These are phyloP conservation scores for Colletotrichum liriopes DNA, from an alignment of 2,329 filamentous ascomycete genomes.

Conservation along the genomic window DNA sequence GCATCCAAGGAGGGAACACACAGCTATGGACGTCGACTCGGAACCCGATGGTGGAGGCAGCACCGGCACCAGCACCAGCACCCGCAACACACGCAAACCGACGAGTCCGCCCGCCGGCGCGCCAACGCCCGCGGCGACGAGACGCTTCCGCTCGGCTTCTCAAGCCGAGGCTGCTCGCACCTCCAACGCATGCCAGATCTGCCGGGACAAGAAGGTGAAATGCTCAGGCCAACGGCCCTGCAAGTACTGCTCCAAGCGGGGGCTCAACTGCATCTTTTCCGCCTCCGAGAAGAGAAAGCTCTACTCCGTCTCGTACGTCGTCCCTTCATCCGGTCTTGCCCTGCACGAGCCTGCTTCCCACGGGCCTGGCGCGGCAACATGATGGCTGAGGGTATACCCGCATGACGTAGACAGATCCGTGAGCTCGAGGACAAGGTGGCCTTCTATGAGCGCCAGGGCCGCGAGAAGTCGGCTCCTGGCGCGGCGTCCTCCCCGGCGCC, in stretches of 20 bases:
- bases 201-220: constrained; percentile 39
- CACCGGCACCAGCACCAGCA: neutral
- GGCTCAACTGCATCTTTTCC: constrained; percentile 18
- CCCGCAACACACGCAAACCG: neutral
- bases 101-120: constrained; percentile 7
- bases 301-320: constrained; percentile 34
- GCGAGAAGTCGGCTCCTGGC: constrained; percentile 4
- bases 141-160: constrained; percentile 32
- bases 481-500: constrained; percentile 1
- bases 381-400: neutral
- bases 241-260: constrained; percentile 36
- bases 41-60: neutral
- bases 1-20: neutral
- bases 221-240: constrained; percentile 37
- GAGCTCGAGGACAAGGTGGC: constrained; percentile 20
- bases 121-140: constrained; percentile 4
- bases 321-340: neutral
- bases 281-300: constrained; percentile 33
- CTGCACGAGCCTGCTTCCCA: neutral
- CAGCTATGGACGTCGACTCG: constrained; percentile 8
- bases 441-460: constrained; percentile 23
- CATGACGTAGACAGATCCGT: constrained; percentile 8
- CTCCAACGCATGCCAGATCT: constrained; percentile 23
- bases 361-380: neutral
- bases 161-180: constrained; percentile 33